Evolutionary conservation across 768 basidiomycete genomes (phyloP).

Genomic region (Paxillus involutus): DNA sequence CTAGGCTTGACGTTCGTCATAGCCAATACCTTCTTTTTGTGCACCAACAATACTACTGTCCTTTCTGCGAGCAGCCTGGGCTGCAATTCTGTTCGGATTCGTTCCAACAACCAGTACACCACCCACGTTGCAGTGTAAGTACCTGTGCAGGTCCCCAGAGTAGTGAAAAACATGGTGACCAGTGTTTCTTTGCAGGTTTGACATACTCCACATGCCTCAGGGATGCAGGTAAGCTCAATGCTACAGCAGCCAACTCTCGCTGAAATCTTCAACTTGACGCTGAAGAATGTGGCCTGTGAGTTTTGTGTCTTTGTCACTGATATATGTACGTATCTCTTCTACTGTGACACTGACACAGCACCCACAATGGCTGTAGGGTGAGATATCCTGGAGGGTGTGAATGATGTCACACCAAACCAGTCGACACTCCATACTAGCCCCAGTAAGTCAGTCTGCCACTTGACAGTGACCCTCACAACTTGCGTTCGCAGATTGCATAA

Average conservation of each 20-base stretch:
- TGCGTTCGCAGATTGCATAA: conserved; percentile 24
- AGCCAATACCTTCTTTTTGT: conserved; percentile 32
- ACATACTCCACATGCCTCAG: conserved; percentile 37
- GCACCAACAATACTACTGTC: conserved; percentile 35
- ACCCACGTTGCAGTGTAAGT: conserved; percentile 35
- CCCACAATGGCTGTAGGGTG: conserved; percentile 21
- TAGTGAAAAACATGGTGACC: background rate
- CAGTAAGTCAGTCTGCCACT: conserved; percentile 27
- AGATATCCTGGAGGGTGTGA: conserved; percentile 43
- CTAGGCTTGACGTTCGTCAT: conserved; percentile 29
- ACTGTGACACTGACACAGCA: background rate
- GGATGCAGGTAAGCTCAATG: conserved; percentile 32
- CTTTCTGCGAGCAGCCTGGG: conserved; percentile 30
- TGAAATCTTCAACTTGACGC: background rate
- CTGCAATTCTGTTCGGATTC: conserved; percentile 38
- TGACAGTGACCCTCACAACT: background rate
- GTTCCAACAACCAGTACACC: conserved; percentile 28
- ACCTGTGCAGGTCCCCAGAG: background rate
- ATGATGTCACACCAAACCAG: conserved; percentile 50
- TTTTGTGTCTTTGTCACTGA: background rate
- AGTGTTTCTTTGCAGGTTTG: conserved; percentile 21
- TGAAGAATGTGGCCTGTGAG: conserved; percentile 38
- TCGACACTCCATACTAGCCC: conserved; percentile 57
- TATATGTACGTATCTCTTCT: conserved; percentile 12
- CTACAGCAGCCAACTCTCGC: background rate